Evolutionary conservation across 495 filamentous ascomycete genomes (phyloP).

Genomic region (Hypoxylon crocopeplum): DNA sequence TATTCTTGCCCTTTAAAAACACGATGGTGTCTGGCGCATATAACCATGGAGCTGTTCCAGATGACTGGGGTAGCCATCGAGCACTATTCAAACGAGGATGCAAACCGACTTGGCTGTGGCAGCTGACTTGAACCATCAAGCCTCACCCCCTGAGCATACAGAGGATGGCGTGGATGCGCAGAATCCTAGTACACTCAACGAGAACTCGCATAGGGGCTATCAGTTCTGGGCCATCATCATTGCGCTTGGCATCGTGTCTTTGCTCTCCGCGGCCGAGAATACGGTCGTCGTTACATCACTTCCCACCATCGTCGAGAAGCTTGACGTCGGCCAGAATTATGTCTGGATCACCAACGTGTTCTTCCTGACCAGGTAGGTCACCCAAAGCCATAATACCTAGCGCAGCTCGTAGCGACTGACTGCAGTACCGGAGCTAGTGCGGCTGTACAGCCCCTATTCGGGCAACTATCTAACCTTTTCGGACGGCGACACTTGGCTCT

Average conservation of each 20-base stretch:
- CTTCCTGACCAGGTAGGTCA: conserved; percentile 69
- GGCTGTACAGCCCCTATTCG: conserved; percentile 43
- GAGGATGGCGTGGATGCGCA: too few species aligned
- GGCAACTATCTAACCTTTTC: conserved; percentile 57
- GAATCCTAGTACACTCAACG: too few species aligned
- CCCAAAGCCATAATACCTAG: too few species aligned
- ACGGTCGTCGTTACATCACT: conserved; percentile 60
- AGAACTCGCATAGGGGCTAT: conserved; percentile 6
- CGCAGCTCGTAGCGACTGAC: conserved; percentile 7
- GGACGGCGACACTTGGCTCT: conserved; percentile 57
- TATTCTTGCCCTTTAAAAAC: too few species aligned
- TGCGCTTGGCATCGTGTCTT: conserved; percentile 44
- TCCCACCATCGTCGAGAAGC: conserved; percentile 44
- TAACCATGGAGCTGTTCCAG: too few species aligned
- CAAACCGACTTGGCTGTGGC: too few species aligned
- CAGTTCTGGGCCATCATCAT: conserved; percentile 52
- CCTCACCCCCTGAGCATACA: too few species aligned
- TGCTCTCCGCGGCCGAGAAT: conserved; percentile 57
- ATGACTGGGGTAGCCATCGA: too few species aligned
- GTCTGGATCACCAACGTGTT: conserved; percentile 72
- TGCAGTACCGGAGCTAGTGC: neutral
- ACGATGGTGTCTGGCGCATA: too few species aligned
- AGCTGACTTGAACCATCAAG: too few species aligned
- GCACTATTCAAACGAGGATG: too few species aligned
- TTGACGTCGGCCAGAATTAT: conserved; percentile 40